Conservation (phyloP, 768 basidiomycete genomes). For the Lyophyllum semitale region DNA sequence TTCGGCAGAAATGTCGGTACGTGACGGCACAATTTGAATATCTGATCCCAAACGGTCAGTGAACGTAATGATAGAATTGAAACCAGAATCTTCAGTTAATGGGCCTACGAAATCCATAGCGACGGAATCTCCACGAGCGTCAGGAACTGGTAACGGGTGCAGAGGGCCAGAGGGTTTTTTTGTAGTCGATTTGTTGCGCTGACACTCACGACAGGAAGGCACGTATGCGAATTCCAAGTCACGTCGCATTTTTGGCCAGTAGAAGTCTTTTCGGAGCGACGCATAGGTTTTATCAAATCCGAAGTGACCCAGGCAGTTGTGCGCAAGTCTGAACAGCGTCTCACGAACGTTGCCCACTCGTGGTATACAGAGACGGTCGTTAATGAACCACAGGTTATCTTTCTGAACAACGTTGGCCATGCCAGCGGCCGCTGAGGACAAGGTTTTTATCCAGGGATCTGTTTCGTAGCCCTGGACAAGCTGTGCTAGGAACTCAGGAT, state of each 20-base stretch:
- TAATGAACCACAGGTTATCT: neutral
- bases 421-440: neutral
- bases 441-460: too few species aligned
- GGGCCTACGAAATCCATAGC: too few species aligned
- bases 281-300: neutral
- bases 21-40: neutral
- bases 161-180: too few species aligned
- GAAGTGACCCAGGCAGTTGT: neutral
- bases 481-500: too few species aligned
- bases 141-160: too few species aligned
- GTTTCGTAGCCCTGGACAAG: too few species aligned
- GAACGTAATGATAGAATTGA: neutral
- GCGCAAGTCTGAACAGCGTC: neutral
- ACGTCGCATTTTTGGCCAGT: too few species aligned
- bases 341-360: neutral
- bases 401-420: neutral
- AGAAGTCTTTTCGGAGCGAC: constrained; percentile 13
- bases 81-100: too few species aligned
- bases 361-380: neutral
- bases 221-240: too few species aligned
- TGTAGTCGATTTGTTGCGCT: too few species aligned
- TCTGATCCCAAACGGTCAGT: neutral
- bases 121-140: too few species aligned
- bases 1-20: neutral
- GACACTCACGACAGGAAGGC: too few species aligned